A percentile compares a stretch with the other conserved stretches of the same genome.
Evolutionary conservation across 305 asterid species (phyloP).

Genomic region (Stenogyne calaminthoides): DNA sequence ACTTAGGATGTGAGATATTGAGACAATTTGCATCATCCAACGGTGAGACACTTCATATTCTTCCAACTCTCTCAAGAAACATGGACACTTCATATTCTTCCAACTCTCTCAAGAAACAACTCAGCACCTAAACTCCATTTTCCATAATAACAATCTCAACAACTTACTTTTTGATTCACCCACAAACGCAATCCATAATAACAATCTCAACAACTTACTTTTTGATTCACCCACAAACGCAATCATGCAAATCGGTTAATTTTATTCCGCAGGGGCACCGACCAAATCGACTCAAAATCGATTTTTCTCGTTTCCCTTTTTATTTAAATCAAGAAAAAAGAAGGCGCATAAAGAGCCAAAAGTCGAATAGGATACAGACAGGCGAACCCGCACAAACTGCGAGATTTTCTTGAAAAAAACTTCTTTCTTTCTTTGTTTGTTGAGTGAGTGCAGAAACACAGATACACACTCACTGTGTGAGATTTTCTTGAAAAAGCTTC

Average conservation of each 20-base stretch:
- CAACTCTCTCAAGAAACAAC: not conserved
- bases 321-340: not conserved
- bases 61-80: not conserved
- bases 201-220: conserved; percentile 3
- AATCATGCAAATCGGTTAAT: conserved; percentile 1
- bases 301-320: not conserved
- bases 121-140: not conserved
- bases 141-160: not conserved
- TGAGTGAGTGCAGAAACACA: conserved; percentile 26
- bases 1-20: not conserved
- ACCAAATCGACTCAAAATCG: conserved; percentile 17
- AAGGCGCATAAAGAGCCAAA: conserved; percentile 1
- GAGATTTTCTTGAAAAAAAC: conserved; percentile 31
- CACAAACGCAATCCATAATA: not conserved
- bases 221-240: conserved; percentile 13
- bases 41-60: conserved; percentile 14
- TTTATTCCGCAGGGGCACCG: conserved; percentile 30
- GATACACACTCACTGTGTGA: conserved; percentile 19
- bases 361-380: conserved; percentile 20
- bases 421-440: not conserved
- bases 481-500: conserved; percentile 25
- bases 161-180: conserved; percentile 11
- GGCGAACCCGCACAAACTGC: conserved; percentile 31
- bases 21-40: conserved; percentile 9
- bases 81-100: conserved; percentile 16